Base-by-base conservation (phyloP, 805 yeast species). In the Lipomyces starkeyi region DNA sequence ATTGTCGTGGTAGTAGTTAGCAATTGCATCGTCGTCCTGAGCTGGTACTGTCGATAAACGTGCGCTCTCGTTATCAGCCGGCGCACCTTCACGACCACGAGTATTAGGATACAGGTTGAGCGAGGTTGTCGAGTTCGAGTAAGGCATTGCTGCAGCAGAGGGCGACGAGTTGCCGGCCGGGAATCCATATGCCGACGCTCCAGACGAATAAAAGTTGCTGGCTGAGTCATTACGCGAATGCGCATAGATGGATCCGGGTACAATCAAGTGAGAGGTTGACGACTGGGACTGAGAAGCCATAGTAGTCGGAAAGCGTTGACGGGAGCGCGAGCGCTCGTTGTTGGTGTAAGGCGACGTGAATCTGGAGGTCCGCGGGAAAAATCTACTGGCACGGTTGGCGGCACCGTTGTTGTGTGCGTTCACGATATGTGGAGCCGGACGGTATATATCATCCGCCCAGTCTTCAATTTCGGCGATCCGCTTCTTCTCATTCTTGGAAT, bases 391-490 rank as follows among this genome's bases (percentile, higher is more conserved):
- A 2, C 72, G 65, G 35, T 60, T 62, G 27, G 61, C 68, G 27
- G 61, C 55, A 4, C 27, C 54, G 29, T 32, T 47, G 43, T 66
- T 66, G 60, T 63, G 69, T 3, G 73, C 73, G 37, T 67, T 69
- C 52, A 61, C 64, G 17, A 73, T 64, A 63, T 88, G 80, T 14
- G 87, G 86, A 3, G 86, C 89, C 49, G 81, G 80, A 6, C 83
- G 76, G 62, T 80, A 76, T 6, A 85, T 82, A 76, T 88, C 87
- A 71, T 91, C 90, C 3, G 93, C 88, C 98, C 98, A 95, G 72
- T 86, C 85, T 74, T 94, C 98, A 70, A 91, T 87, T 67, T 85
- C 85, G 60, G 87, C 84, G 59, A 86, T 86, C 74, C 93, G 87
- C 68, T 84, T 83, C 69, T 84, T 83, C 88, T 80, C 77, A 74